These are phyloP conservation scores for Eimeria sp. DNA, from an alignment of 169 alveolate genomes.

Conservation along the genomic window DNA sequence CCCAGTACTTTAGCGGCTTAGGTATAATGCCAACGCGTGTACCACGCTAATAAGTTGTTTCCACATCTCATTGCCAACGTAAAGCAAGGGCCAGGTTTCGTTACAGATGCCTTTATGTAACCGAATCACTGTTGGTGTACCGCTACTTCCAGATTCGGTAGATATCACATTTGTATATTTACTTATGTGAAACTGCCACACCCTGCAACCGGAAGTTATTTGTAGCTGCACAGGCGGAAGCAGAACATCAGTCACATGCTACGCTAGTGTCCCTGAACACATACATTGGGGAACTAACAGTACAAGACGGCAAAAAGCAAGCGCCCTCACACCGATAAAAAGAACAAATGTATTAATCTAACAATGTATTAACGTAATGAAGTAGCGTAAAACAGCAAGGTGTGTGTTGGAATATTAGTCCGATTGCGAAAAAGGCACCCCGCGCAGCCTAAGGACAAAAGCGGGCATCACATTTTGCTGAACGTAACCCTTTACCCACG, in stretches of 20 bases:
- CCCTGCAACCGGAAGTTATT: not conserved
- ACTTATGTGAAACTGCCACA: not conserved
- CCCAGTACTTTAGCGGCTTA: not conserved
- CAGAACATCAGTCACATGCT: not conserved
- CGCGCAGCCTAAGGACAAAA: conserved; percentile 38
- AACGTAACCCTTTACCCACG: not conserved
- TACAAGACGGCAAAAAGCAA: not conserved
- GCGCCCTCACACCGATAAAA: not conserved
- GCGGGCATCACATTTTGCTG: not conserved
- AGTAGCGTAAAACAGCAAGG: conserved; percentile 20
- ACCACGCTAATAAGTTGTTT: not conserved
- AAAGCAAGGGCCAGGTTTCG: not conserved
- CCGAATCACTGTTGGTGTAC: not conserved
- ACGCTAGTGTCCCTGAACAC: not conserved
- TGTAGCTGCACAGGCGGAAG: not conserved
- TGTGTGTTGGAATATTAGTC: conserved; percentile 4
- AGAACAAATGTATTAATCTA: not conserved
- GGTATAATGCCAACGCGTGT: not conserved
- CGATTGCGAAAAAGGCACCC: conserved; percentile 51
- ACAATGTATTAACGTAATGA: not conserved
- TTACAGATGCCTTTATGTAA: not conserved
- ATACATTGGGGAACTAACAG: not conserved
- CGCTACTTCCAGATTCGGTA: not conserved
- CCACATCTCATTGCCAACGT: not conserved
- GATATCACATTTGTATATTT: not conserved